phyloP scores from a whole-genome alignment of 2,329 filamentous ascomycete genomes.

The Clarireedia sp. region DNA sequence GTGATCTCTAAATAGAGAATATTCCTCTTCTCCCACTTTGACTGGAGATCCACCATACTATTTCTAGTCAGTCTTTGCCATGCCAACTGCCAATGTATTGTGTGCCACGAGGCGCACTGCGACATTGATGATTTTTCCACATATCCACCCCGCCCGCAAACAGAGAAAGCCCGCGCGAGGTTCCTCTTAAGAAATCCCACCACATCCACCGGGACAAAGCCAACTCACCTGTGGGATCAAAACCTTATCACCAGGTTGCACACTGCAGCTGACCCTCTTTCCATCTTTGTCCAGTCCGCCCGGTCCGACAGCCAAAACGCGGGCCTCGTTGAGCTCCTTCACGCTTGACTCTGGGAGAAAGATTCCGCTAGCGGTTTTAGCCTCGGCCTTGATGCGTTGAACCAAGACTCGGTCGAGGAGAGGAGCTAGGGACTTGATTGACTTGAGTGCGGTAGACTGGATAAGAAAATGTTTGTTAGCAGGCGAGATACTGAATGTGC shows the following conservation, averaged over 20 bases:
- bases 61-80: conserved; percentile 23
- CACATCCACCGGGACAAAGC: neutral
- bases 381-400: conserved; percentile 93
- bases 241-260: conserved; percentile 79
- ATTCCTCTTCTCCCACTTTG: conserved; percentile 97
- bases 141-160: neutral
- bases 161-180: conserved; percentile 3
- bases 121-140: neutral
- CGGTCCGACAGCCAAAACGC: conserved; percentile 90
- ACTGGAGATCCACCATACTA: conserved; percentile 90
- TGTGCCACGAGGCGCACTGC: neutral
- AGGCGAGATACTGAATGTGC: neutral
- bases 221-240: conserved; percentile 81
- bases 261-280: conserved; percentile 78
- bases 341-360: conserved; percentile 95
- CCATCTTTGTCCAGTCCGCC: conserved; percentile 82
- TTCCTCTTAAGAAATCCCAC: neutral
- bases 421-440: conserved; percentile 88
- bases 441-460: conserved; percentile 72
- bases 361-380: conserved; percentile 94
- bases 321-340: conserved; percentile 97
- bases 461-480: neutral
- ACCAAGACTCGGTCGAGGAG: conserved; percentile 97
- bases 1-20: conserved; percentile 89
- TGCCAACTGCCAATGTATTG: neutral